Evolutionary conservation across 257 asterid species (phyloP).

Genomic region (Echium plantagineum): DNA sequence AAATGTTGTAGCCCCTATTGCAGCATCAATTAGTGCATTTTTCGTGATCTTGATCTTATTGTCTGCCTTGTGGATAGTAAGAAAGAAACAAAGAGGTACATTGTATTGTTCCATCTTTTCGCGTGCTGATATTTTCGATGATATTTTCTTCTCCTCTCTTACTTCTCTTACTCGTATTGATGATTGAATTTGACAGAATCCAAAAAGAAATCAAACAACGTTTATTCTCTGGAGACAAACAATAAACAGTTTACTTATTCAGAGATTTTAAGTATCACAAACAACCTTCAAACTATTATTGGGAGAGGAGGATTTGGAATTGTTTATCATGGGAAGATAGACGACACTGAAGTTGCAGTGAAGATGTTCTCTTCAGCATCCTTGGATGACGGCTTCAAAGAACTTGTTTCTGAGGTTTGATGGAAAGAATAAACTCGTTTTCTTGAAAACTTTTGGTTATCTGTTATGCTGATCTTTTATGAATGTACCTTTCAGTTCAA

Average conservation of each 20-base stretch:
- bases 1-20: conserved; percentile 9
- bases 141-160: not conserved
- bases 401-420: conserved; percentile 28
- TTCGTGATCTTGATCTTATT: conserved; percentile 7
- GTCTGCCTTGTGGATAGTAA: conserved; percentile 3
- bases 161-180: not conserved
- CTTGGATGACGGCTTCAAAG: conserved; percentile 13
- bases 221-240: conserved; percentile 6
- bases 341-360: conserved; percentile 31
- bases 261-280: conserved; percentile 19
- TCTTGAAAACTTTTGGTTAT: not conserved
- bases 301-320: conserved; percentile 43
- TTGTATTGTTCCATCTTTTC: not conserved
- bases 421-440: not conserved
- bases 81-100: not conserved
- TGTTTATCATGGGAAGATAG: conserved; percentile 26
- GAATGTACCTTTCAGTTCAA: not conserved
- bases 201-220: not conserved
- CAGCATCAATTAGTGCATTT: conserved; percentile 7
- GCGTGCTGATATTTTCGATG: not conserved
- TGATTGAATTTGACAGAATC: not conserved
- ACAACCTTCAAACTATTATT: conserved; percentile 18
- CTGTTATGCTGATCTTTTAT: not conserved
- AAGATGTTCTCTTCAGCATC: conserved; percentile 16
- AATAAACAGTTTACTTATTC: conserved; percentile 13